Evolutionary conservation across 2,329 filamentous ascomycete species (phyloP), one percentile per base, ranked within the genome.

Genomic region (Talaromyces sp.): DNA sequence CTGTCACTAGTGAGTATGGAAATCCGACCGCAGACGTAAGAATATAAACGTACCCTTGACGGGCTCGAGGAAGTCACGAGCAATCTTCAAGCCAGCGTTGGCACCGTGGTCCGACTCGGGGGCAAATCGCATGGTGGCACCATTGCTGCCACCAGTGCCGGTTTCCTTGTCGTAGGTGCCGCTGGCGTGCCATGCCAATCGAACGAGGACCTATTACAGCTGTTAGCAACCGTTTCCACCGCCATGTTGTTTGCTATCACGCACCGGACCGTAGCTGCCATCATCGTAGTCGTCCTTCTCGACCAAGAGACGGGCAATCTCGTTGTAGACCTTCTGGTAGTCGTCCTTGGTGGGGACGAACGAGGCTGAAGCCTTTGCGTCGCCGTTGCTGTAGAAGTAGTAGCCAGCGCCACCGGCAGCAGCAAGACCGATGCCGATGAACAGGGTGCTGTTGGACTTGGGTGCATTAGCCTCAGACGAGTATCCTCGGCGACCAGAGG

Each of bases 231-330:
- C 7, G 41, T 46, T 19, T 41, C 26, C 53, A 54, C 31, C 51
- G n/a, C n/a, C n/a, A n/a, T n/a, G n/a, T n/a, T n/a, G n/a, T n/a
- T n/a, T n/a, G n/a, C n/a, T n/a, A n/a, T n/a, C n/a, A 10, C 77
- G 71, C 73, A 80, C 92, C 29, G 93, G 95, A 60, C 92, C 93
- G 74, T 96, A 98, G 81, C 89, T 95, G 68, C 95, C 93, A 76
- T 99, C 93, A 71, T 98, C 93, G 75, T 98, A 98, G 67, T 97
- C 89, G 69, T 95, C 91, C 73, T 96, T 87, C 79, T 97, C 90
- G 77, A 95, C 88, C 59, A 98, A 81, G 63, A 83, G 83, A 71
- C 82, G 78, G 59, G 93, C 93, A 69, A 98, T 87, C 72, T 88
- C 88, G 75, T 97, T 85, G 82, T 98, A 98, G 58, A 98, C 91